Evolutionary conservation across 106 monocot genomes (phyloP).

Genomic region (Dactylorhiza incarnata): DNA sequence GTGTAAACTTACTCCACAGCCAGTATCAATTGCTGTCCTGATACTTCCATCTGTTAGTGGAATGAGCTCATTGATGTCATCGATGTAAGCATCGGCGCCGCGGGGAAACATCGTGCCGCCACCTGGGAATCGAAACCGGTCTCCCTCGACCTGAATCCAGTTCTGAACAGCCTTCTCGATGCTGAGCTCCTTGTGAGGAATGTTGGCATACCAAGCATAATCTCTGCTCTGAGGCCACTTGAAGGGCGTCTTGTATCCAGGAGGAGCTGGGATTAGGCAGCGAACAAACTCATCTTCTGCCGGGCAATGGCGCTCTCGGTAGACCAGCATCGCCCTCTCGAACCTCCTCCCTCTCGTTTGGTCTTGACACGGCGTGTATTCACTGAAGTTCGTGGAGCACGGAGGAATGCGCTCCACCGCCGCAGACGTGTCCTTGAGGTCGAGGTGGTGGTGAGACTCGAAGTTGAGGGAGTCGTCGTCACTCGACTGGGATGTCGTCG

Average conservation of each 20-base stretch:
- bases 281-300: slow-evolving; percentile 23
- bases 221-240: slow-evolving; percentile 52
- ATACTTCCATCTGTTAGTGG: slow-evolving; percentile 18
- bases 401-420: slow-evolving; percentile 15
- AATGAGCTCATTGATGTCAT: slow-evolving; percentile 19
- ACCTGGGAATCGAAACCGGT: background rate
- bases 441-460: slow-evolving; percentile 35
- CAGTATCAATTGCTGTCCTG: slow-evolving; percentile 5
- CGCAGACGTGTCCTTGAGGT: slow-evolving; percentile 9
- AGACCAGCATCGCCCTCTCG: slow-evolving; percentile 29
- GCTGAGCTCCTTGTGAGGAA: slow-evolving; percentile 14
- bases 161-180: background rate
- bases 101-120: background rate
- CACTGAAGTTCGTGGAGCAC: slow-evolving; percentile 38
- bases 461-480: slow-evolving; percentile 23
- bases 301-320: slow-evolving; percentile 50
- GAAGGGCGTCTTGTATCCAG: slow-evolving; percentile 38
- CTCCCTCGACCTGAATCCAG: slow-evolving; percentile 4
- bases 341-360: slow-evolving; percentile 30
- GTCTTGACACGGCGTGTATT: slow-evolving; percentile 56
- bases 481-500: slow-evolving; percentile 4
- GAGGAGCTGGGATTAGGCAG: slow-evolving; percentile 47
- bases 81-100: slow-evolving; percentile 1
- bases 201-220: slow-evolving; percentile 44
- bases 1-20: slow-evolving; percentile 36